phyloP scores from a whole-genome alignment of 1,284 basidiomycete genomes.

The Moesziomyces parantarcticus region DNA sequence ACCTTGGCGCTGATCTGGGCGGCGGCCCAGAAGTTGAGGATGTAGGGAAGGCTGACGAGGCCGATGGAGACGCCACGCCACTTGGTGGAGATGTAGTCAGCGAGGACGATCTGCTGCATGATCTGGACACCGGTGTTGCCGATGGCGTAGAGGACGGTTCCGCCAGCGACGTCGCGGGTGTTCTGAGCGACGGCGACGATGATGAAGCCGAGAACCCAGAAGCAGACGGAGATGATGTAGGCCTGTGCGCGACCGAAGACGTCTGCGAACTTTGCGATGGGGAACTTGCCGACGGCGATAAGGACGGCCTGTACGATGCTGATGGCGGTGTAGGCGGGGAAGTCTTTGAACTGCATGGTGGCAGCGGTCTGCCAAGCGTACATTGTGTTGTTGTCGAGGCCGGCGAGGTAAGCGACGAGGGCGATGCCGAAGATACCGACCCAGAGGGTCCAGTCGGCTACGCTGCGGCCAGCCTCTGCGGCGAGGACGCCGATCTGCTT shows the following conservation, averaged over 20 bases:
- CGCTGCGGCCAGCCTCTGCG: slow-evolving; percentile 53
- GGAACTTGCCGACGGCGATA: slow-evolving; percentile 65
- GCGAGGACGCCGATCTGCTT: slow-evolving; percentile 58
- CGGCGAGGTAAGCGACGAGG: slow-evolving; percentile 54
- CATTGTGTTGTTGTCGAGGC: slow-evolving; percentile 62
- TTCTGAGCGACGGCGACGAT: slow-evolving; percentile 58
- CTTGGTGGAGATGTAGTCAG: slow-evolving; percentile 62
- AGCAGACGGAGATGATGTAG: slow-evolving; percentile 51
- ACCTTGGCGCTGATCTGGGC: slow-evolving; percentile 30
- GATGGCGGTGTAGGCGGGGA: slow-evolving; percentile 49
- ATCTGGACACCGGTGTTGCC: slow-evolving; percentile 65
- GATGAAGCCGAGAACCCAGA: slow-evolving; percentile 64
- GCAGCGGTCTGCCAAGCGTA: slow-evolving; percentile 46
- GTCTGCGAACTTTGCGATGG: slow-evolving; percentile 65
- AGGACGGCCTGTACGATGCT: slow-evolving; percentile 59
- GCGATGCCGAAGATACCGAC: slow-evolving; percentile 56
- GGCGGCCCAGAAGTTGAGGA: slow-evolving; percentile 61
- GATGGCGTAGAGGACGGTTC: slow-evolving; percentile 61
- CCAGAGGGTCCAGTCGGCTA: slow-evolving; percentile 57
- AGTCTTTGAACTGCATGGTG: slow-evolving; percentile 39
- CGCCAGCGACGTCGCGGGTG: slow-evolving; percentile 48
- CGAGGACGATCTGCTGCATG: slow-evolving; percentile 66
- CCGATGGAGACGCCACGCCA: slow-evolving; percentile 62
- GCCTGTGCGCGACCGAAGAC: slow-evolving; percentile 65
- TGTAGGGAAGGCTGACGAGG: slow-evolving; percentile 59